phyloP scores from a whole-genome alignment of 2,329 filamentous ascomycete species.

The Verticillium isaacii region DNA sequence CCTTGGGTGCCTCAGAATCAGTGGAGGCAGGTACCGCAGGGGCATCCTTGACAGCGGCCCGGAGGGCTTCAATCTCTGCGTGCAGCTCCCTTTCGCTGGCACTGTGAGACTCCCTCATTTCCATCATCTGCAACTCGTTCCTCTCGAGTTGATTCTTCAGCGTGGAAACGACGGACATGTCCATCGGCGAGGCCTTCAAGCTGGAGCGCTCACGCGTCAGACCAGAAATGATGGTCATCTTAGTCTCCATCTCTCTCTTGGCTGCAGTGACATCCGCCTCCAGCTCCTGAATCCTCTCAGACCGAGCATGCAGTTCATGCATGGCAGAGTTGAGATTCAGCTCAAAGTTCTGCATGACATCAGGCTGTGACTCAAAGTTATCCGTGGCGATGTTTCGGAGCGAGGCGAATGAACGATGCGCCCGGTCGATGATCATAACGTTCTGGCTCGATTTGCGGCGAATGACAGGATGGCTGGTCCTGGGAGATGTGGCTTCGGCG shows the following conservation, averaged over 20 bases:
- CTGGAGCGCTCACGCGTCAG: conserved; percentile 90
- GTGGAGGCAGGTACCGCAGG: conserved; percentile 7
- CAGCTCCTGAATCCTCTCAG: conserved; percentile 84
- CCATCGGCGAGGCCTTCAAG: conserved; percentile 76
- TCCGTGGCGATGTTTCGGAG: conserved; percentile 84
- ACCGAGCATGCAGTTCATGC: conserved; percentile 82
- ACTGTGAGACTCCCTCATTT: conserved; percentile 69
- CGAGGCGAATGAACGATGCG: conserved; percentile 84
- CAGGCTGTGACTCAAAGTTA: conserved; percentile 76
- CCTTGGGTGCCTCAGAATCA: conserved; percentile 7
- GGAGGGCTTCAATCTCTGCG: conserved; percentile 65
- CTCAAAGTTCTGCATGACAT: conserved; percentile 88
- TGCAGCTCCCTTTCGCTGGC: conserved; percentile 70
- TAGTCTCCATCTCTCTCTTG: conserved; percentile 95
- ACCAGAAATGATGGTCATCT: conserved; percentile 93
- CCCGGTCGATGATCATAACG: conserved; percentile 80
- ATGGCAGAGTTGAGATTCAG: conserved; percentile 86
- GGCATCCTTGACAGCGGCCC: conserved; percentile 42
- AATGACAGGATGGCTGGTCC: conserved; percentile 70
- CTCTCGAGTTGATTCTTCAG: conserved; percentile 85
- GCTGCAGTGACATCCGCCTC: conserved; percentile 78
- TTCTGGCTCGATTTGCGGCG: conserved; percentile 91
- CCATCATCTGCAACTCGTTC: conserved; percentile 74
- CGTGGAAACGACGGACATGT: conserved; percentile 84
- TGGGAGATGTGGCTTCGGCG: conserved; percentile 51